Evolutionary conservation across 2,329 filamentous ascomycete species (phyloP).

Genomic region (Claviceps africana): DNA sequence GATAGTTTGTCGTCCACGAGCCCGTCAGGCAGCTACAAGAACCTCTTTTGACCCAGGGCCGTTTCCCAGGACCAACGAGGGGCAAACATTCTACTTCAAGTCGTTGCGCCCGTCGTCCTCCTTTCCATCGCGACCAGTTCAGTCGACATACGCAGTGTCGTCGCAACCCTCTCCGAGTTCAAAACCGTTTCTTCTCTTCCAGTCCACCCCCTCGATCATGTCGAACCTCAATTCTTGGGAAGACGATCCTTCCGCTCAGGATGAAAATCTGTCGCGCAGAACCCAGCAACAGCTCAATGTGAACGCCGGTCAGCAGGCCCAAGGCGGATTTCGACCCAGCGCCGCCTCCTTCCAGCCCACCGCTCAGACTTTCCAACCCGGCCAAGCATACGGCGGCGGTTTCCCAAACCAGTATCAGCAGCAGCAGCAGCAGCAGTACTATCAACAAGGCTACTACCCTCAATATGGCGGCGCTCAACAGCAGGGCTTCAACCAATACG

Average conservation of each 20-base stretch:
- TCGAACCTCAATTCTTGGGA: slow-evolving; percentile 92
- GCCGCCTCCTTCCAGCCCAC: slow-evolving; percentile 59
- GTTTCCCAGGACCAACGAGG: slow-evolving; percentile 1
- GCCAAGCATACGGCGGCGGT: slow-evolving; percentile 49
- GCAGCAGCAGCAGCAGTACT: slow-evolving; percentile 33
- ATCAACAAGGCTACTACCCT: slow-evolving; percentile 42
- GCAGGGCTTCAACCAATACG: slow-evolving; percentile 36
- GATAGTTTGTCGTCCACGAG: neutral
- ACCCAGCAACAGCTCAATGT: slow-evolving; percentile 63
- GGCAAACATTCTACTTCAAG: neutral
- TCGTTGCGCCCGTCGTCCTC: slow-evolving; percentile 1
- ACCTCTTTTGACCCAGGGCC: neutral
- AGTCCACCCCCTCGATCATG: slow-evolving; percentile 37
- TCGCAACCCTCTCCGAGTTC: neutral
- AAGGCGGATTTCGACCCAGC: slow-evolving; percentile 33
- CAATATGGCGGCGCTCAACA: slow-evolving; percentile 36
- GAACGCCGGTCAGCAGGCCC: slow-evolving; percentile 33
- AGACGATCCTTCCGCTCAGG: slow-evolving; percentile 66
- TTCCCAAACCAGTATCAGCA: slow-evolving; percentile 45
- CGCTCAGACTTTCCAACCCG: slow-evolving; percentile 57
- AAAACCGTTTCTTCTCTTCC: neutral
- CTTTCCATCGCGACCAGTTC: neutral
- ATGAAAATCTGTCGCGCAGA: slow-evolving; percentile 66
- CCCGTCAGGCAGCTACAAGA: neutral
- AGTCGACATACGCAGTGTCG: neutral